Percentiles rank a stretch among this genome's conserved stretches.
Conservation (phyloP, 441 rosid species). For the Brassica balearica region DNA sequence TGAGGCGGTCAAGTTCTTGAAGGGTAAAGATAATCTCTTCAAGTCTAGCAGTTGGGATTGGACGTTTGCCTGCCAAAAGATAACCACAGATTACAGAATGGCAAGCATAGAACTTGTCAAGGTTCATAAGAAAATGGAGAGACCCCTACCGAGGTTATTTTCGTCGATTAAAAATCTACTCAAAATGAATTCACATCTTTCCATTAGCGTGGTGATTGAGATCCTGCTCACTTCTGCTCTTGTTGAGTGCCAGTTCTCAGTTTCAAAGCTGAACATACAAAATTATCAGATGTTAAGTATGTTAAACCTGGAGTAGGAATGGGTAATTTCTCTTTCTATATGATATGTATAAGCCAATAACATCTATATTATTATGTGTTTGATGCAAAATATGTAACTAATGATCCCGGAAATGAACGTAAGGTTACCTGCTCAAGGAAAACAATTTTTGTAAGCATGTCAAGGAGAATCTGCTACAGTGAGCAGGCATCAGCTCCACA, state of each 20-base stretch:
- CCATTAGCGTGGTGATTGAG: constrained; percentile 64
- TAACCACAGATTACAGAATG: background rate
- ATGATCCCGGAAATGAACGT: constrained; percentile 13
- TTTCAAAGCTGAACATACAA: constrained; percentile 60
- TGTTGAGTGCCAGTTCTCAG: constrained; percentile 60
- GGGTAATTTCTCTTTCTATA: constrained; percentile 7
- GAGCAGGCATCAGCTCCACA: constrained; percentile 92
- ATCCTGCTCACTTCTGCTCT: constrained; percentile 83
- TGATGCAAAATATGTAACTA: constrained; percentile 19
- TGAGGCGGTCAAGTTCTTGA: constrained; percentile 66
- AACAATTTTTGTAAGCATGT: constrained; percentile 87
- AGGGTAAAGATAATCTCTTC: constrained; percentile 82
- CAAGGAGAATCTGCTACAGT: constrained; percentile 93
- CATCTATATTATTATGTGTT: background rate
- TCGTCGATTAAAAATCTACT: constrained; percentile 79
- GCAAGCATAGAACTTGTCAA: background rate
- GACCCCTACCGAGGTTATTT: constrained; percentile 64
- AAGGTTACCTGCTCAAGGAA: constrained; percentile 80
- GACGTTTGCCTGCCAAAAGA: constrained; percentile 64
- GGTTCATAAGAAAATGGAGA: constrained; percentile 17
- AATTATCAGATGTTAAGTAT: constrained; percentile 1
- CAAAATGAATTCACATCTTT: constrained; percentile 81
- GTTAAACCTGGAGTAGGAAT: constrained; percentile 29
- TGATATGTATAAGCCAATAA: background rate
- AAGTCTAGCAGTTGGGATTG: constrained; percentile 73